phyloP scores from a whole-genome alignment of 257 asterid species.

The Penstemon barbatus region DNA sequence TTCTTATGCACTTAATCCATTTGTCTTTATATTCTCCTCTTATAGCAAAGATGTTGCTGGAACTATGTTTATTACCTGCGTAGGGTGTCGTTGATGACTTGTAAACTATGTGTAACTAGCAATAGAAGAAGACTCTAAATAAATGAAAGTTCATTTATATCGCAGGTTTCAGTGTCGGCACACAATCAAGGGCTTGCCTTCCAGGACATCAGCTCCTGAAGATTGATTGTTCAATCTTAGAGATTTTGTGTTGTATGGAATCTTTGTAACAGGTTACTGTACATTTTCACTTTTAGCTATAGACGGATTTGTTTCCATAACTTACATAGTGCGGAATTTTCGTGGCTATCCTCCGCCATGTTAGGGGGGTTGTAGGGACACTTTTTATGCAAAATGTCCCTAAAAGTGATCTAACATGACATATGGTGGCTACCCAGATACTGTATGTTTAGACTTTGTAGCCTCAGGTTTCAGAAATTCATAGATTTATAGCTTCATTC shows the following conservation, averaged over 20 bases:
- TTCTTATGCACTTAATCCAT: neutral
- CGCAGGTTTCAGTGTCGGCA: conserved; percentile 90
- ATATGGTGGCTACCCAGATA: neutral
- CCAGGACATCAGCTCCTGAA: conserved; percentile 43
- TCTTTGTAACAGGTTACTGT: neutral
- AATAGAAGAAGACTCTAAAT: neutral
- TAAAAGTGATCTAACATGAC: too few species aligned
- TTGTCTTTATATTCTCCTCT: neutral
- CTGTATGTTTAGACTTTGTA: neutral
- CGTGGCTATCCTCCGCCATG: too few species aligned
- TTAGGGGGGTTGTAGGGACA: too few species aligned
- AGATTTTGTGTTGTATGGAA: neutral
- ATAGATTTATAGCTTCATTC: neutral
- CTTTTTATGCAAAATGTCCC: too few species aligned
- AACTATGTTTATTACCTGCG: neutral
- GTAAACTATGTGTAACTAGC: neutral
- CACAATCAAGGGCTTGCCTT: conserved; percentile 73
- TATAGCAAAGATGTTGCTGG: neutral
- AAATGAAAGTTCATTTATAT: conserved; percentile 13
- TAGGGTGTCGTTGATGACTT: neutral
- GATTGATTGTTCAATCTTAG: conserved; percentile 42
- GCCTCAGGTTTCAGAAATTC: conserved; percentile 11
- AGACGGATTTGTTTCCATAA: conserved; percentile 1
- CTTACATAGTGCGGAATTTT: neutral
- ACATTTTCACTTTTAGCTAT: neutral